A percentile compares a stretch with the other conserved stretches of the same genome.
Conservation (phyloP, 1,284 basidiomycete genomes). For the Ganoderma multipileum region DNA sequence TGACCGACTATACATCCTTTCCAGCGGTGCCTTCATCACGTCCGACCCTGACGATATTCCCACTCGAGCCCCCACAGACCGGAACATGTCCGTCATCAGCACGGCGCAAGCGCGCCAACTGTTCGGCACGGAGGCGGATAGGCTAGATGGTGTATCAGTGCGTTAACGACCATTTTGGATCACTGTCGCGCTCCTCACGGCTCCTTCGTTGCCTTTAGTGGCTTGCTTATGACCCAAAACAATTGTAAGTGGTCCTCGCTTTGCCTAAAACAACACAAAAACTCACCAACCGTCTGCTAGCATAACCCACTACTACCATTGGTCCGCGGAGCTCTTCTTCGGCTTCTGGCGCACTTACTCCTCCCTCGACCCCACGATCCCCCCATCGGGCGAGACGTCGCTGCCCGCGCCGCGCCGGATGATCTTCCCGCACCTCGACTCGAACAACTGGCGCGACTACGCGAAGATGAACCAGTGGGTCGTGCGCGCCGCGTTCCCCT, state of each 20-base stretch:
- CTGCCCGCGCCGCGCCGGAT: slow-evolving; percentile 78
- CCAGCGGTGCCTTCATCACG: slow-evolving; percentile 56
- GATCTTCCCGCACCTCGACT: slow-evolving; percentile 76
- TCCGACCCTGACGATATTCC: slow-evolving; percentile 53
- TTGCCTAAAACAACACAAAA: not conserved
- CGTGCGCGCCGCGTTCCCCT: slow-evolving; percentile 78
- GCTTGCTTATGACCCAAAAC: slow-evolving; percentile 82
- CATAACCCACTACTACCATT: slow-evolving; percentile 84
- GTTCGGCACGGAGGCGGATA: slow-evolving; percentile 69
- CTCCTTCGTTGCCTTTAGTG: slow-evolving; percentile 51
- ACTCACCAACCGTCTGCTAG: slow-evolving; percentile 43
- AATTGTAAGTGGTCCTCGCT: slow-evolving; percentile 68
- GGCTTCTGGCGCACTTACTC: slow-evolving; percentile 90
- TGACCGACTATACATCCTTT: slow-evolving; percentile 61
- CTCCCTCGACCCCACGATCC: slow-evolving; percentile 75
- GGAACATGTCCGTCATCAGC: slow-evolving; percentile 79
- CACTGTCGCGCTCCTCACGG: not conserved
- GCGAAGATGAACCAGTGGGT: slow-evolving; percentile 85
- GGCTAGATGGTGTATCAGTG: slow-evolving; percentile 74
- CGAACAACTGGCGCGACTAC: slow-evolving; percentile 87
- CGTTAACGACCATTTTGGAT: slow-evolving; percentile 32
- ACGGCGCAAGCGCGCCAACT: slow-evolving; percentile 70
- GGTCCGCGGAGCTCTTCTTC: slow-evolving; percentile 88
- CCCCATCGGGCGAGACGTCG: slow-evolving; percentile 65
- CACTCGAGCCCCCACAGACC: slow-evolving; percentile 70